phyloP scores from a whole-genome alignment of 2,329 filamentous ascomycete genomes.

The Cercospora zeae-maydis region DNA sequence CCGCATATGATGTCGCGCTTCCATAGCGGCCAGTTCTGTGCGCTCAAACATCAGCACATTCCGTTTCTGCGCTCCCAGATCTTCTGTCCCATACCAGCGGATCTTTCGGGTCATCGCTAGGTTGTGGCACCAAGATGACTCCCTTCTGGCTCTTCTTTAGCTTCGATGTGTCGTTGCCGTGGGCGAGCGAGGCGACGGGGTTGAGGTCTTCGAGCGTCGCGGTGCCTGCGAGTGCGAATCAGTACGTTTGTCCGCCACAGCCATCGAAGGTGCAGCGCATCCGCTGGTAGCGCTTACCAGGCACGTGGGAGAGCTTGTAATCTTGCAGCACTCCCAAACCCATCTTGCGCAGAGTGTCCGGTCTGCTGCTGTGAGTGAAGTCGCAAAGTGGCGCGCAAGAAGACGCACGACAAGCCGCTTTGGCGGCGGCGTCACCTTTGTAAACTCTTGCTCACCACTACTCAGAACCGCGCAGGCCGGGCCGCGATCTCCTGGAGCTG shows the following conservation, averaged over 20 bases:
- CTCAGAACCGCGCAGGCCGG: not conserved
- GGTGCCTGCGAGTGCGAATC: slow-evolving; percentile 36
- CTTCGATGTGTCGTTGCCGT: slow-evolving; percentile 17
- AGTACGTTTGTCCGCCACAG: not conserved
- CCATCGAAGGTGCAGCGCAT: not conserved
- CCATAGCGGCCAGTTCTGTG: slow-evolving; percentile 80
- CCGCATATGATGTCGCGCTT: slow-evolving; percentile 75
- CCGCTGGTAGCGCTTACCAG: slow-evolving; percentile 17
- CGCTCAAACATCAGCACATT: slow-evolving; percentile 8
- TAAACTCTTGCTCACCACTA: not conserved
- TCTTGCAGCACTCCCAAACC: slow-evolving; percentile 25
- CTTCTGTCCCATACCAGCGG: slow-evolving; percentile 59
- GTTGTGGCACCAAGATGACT: slow-evolving; percentile 78
- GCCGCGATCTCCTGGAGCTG: slow-evolving; percentile 1
- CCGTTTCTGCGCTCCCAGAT: not conserved
- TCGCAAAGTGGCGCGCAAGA: not conserved
- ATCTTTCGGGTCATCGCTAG: slow-evolving; percentile 86
- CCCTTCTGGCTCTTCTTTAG: slow-evolving; percentile 32
- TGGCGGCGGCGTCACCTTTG: not conserved
- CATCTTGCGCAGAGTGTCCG: slow-evolving; percentile 12
- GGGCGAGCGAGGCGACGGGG: slow-evolving; percentile 21
- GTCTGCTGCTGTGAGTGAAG: not conserved
- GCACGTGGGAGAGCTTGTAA: slow-evolving; percentile 22
- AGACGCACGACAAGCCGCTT: too few species aligned
- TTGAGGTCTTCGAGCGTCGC: slow-evolving; percentile 41